Evolutionary conservation across 2,329 filamentous ascomycete species (phyloP).

Genomic region (Apiospora pterosperma): DNA sequence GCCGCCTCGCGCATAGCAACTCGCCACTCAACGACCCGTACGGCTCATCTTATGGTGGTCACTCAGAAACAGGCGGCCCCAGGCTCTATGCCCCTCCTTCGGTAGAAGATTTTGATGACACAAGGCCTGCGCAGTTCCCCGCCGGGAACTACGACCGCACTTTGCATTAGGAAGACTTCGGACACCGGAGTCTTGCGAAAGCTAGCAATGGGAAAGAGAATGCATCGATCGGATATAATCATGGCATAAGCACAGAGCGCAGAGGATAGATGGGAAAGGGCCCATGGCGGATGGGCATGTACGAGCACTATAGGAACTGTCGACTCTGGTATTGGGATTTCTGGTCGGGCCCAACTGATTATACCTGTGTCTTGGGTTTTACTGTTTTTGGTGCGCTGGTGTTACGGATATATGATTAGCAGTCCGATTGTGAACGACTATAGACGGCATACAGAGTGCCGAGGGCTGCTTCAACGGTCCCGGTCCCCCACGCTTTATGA

Average conservation of each 20-base stretch:
- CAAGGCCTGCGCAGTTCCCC: constrained; percentile 50
- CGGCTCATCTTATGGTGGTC: constrained; percentile 23
- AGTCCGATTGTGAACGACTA: neutral
- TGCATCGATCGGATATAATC: neutral
- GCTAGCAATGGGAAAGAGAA: neutral
- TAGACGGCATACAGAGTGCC: neutral
- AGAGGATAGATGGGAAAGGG: neutral
- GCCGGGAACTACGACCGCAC: constrained; percentile 54
- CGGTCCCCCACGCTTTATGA: neutral
- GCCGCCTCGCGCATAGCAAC: constrained; percentile 39
- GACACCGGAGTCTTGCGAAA: neutral
- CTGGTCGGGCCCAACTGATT: neutral
- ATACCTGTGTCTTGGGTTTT: neutral
- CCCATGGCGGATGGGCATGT: neutral
- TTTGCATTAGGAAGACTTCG: constrained; percentile 25
- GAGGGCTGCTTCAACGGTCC: neutral
- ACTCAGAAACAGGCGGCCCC: constrained; percentile 19
- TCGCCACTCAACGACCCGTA: constrained; percentile 25
- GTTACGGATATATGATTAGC: constrained; percentile 2
- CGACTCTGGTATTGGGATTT: neutral
- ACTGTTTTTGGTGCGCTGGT: constrained; percentile 4
- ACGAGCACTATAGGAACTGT: neutral
- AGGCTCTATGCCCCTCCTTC: constrained; percentile 36
- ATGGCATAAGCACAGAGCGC: neutral
- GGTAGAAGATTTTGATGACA: constrained; percentile 42